Evolutionary conservation across 2,329 filamentous ascomycete species (phyloP).

Genomic region (Tolypocladium nubicola): DNA sequence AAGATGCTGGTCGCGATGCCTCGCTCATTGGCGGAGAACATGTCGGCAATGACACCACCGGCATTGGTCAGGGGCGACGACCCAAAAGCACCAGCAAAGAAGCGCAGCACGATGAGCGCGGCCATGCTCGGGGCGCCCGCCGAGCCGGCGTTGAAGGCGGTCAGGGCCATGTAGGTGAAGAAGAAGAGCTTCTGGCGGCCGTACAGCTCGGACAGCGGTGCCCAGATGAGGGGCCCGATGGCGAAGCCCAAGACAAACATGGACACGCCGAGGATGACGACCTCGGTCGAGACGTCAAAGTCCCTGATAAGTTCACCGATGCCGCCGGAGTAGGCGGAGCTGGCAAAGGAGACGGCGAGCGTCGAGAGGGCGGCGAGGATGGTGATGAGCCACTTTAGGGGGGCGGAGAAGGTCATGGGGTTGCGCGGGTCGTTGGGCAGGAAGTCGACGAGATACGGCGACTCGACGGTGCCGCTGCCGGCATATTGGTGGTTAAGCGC

Average conservation of each 20-base stretch:
- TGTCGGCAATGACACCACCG: slow-evolving; percentile 53
- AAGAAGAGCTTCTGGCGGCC: slow-evolving; percentile 51
- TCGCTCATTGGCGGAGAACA: slow-evolving; percentile 44
- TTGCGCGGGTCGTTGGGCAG: slow-evolving; percentile 57
- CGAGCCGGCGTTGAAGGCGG: slow-evolving; percentile 50
- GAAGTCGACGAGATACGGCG: slow-evolving; percentile 60
- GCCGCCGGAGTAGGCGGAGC: slow-evolving; percentile 55
- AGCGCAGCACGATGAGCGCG: slow-evolving; percentile 56
- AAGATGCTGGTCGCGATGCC: slow-evolving; percentile 50
- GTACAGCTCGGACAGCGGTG: slow-evolving; percentile 54
- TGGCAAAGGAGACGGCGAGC: slow-evolving; percentile 59
- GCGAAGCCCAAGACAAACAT: slow-evolving; percentile 54
- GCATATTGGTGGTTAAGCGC: slow-evolving; percentile 45
- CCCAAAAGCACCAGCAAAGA: slow-evolving; percentile 54
- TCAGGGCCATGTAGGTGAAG: slow-evolving; percentile 44
- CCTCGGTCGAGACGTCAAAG: slow-evolving; percentile 39
- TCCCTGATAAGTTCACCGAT: slow-evolving; percentile 40
- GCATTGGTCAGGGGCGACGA: slow-evolving; percentile 52
- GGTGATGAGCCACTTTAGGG: slow-evolving; percentile 57
- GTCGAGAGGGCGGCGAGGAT: slow-evolving; percentile 54
- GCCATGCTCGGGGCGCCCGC: slow-evolving; percentile 47
- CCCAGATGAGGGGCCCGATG: slow-evolving; percentile 54
- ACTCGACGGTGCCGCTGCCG: slow-evolving; percentile 53
- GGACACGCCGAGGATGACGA: slow-evolving; percentile 52
- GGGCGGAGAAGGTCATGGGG: slow-evolving; percentile 45